Evolutionary conservation across 306 rosid species (phyloP), one percentile per base, ranked within the genome.

Genomic region (Fragaria vesca): DNA sequence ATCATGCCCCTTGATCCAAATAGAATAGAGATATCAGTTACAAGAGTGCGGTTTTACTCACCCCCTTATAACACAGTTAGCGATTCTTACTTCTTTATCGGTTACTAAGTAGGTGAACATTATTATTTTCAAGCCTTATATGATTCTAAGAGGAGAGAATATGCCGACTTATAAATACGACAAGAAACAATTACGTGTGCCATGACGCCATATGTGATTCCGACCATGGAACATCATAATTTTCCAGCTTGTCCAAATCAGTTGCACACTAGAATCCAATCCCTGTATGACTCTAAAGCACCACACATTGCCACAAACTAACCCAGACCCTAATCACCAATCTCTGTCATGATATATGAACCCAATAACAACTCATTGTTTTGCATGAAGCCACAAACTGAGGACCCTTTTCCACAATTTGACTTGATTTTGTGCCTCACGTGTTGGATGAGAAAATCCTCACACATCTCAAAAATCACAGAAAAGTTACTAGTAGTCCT

Each of bases 181-280:
- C 52, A 48, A 48, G 6, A 48, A 3, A 1, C 5, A 4, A 48
- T 15, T 57, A 60, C 66, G 66, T 60, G 16, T 24, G 66, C 38
- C 36, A 3, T 60, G 66, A 60, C 66, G 66, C 66, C 66, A 26
- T 60, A 24, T 60, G 12, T 57, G 62, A 60, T 60, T 60, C 66
- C 10, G 66, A 26, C 38, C 17, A 0, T 4, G 66, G 52, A 48
- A 48, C 51, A 55, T 8, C 13, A 24, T 60, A 17, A 28, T 18
- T 60, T 20, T 55, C 62, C 24, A 55, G 28, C 28, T 55, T 55
- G 62, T 55, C 62, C 62, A 55, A n/a, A 9, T 55, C 62, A 54
- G 60, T 55, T 20, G 0, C 66, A 11, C 66, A 60, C 18, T 60
- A 60, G 66, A 24, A 24, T 26, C 38, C 66, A 60, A 60, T 13